These are phyloP conservation scores for Blastobotrys arbuscula DNA, from an alignment of 1,139 yeast species.

Conservation along the genomic window DNA sequence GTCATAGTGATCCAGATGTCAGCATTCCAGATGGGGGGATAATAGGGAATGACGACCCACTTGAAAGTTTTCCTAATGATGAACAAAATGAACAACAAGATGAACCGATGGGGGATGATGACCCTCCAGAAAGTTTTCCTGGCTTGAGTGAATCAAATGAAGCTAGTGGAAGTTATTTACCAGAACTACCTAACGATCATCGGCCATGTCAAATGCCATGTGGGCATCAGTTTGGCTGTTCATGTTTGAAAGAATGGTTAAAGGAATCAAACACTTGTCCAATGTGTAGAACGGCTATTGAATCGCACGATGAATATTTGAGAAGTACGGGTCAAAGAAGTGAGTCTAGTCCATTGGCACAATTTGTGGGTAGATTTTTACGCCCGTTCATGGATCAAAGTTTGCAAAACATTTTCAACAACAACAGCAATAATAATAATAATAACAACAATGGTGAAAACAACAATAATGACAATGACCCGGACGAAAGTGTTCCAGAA, in stretches of 20 bases:
- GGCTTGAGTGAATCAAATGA: no score
- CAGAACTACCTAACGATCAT: conserved; percentile 37
- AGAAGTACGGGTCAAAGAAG: conserved; percentile 21
- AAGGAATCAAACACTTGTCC: conserved; percentile 69
- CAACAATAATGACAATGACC: conserved; percentile 1
- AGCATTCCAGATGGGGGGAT: conserved; percentile 12
- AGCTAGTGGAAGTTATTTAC: conserved; percentile 11
- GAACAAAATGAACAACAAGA: background rate
- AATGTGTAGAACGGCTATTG: conserved; percentile 60
- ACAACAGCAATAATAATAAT: background rate
- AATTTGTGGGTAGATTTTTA: background rate
- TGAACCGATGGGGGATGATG: background rate
- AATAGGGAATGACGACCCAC: conserved; percentile 14
- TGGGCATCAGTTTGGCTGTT: conserved; percentile 68
- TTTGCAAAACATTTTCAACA: background rate
- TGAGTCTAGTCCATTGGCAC: background rate
- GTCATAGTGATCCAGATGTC: conserved; percentile 17
- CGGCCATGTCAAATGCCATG: conserved; percentile 72
- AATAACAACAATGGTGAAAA: background rate
- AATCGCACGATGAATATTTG: conserved; percentile 29
- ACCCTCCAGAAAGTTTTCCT: background rate
- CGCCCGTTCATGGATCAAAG: background rate
- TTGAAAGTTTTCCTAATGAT: conserved; percentile 12
- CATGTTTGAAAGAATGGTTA: conserved; percentile 75
- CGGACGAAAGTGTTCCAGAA: conserved; percentile 8